Conservation (phyloP, 2,329 filamentous ascomycete species). For the Dendrostoma leiphaemia region DNA sequence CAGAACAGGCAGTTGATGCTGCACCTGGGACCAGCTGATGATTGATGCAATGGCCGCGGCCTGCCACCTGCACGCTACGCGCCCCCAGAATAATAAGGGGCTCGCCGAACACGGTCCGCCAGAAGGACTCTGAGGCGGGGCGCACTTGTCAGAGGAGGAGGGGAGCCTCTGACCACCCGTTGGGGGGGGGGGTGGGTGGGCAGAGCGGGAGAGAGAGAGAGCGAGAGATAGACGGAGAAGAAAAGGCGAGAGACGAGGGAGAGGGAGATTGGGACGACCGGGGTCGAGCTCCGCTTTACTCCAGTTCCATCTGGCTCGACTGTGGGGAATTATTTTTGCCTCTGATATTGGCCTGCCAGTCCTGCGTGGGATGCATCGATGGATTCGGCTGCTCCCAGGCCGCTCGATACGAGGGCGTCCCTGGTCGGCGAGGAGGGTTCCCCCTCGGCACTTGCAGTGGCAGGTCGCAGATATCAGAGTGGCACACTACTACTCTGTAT, state of each 20-base stretch:
- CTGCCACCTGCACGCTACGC: conserved; percentile 8
- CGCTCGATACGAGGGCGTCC: background rate
- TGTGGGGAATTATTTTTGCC: background rate
- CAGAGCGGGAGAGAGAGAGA: too few relatives aligned
- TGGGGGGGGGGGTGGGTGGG: too few relatives aligned
- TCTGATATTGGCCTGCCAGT: too few relatives aligned
- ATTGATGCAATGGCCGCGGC: background rate
- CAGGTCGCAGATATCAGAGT: too few relatives aligned
- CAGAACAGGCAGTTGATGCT: conserved; percentile 4
- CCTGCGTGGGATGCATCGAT: too few relatives aligned
- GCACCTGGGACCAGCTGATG: too few relatives aligned
- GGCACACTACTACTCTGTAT: too few relatives aligned
- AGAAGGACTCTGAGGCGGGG: too few relatives aligned
- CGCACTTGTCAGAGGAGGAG: too few relatives aligned
- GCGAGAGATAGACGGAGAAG: too few relatives aligned
- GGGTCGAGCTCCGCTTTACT: background rate
- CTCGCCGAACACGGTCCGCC: background rate
- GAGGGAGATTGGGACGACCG: background rate
- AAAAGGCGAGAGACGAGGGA: too few relatives aligned
- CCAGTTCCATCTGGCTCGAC: background rate
- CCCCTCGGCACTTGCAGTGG: background rate
- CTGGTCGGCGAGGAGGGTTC: background rate
- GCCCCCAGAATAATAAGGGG: conserved; percentile 8
- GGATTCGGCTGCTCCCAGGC: background rate
- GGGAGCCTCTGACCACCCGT: too few relatives aligned